Base-by-base conservation (phyloP, 345 rosid genomes). In the Eucalyptus sp. region DNA sequence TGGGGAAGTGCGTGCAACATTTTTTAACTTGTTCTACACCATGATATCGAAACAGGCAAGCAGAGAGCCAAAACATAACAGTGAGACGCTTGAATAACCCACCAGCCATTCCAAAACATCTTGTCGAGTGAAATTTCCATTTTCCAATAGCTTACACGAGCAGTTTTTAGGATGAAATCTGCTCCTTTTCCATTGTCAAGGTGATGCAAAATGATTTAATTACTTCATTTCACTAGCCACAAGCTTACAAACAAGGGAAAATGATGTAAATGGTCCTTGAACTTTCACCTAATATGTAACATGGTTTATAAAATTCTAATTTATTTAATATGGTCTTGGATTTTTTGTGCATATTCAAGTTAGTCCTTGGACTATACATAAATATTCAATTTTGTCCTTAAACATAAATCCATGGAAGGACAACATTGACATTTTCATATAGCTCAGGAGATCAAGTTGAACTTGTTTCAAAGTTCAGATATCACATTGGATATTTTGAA, bases 181-280 rank as follows among this genome's bases (percentile, higher is more conserved):
- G 33, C 31, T 58, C 33, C n/a, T 29, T 62, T 13, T 29, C 9
- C 31, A 29, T 29, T 62, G 71, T 29, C 33, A 29, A 62, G 68
- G 71, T 62, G 33, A 62, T 14, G 17, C 16, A 29, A 62, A 29
- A 27, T 13, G 71, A 62, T 29, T 29, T 62, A 13, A 62, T 31
- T 29, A 62, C 33, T 62, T 62, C 17, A 62, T 62, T 50, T 50
- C 71, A 29, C 71, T 29, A 6, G 71, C 33, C 29, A 62, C 71
- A 29, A 62, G 33, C 71, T 62, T 62, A 29, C 31, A 13, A 62
- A 25, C 33, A 13, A 50, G 18, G 54, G 16, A 50, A 50, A 50
- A 15, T 50, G 54, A 13, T 3, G 2, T 14, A 15, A 50, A 50
- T 14, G 7, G 20, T 50, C 7, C 0, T 0, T 50, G 7, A 50